These are phyloP conservation scores for Cladophialophora immunda DNA, from an alignment of 2,329 filamentous ascomycete species.

Conservation along the genomic window DNA sequence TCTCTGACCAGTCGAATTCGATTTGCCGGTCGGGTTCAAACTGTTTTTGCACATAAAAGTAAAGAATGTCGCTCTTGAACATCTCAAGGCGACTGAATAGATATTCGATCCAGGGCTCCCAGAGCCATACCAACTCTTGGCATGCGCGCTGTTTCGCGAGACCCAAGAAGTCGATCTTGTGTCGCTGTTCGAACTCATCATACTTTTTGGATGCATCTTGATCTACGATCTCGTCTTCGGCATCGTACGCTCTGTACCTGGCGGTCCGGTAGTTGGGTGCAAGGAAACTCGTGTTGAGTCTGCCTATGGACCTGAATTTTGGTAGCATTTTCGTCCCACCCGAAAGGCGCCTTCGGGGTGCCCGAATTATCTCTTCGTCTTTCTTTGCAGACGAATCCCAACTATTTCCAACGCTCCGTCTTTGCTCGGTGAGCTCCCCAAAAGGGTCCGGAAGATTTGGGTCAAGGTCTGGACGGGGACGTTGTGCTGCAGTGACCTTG, in stretches of 20 bases:
- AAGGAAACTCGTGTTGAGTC: constrained; percentile 36
- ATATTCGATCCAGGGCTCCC: constrained; percentile 31
- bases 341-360: constrained; percentile 11
- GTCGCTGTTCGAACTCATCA: constrained; percentile 29
- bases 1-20: neutral
- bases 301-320: constrained; percentile 39
- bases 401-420: constrained; percentile 4
- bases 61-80: constrained; percentile 24
- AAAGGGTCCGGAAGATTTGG: constrained; percentile 26
- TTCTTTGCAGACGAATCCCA: neutral
- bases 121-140: constrained; percentile 36
- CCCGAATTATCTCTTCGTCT: constrained; percentile 12
- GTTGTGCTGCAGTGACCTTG: constrained; percentile 15
- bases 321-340: constrained; percentile 26
- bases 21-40: constrained; percentile 22
- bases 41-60: constrained; percentile 23
- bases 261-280: constrained; percentile 37
- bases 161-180: constrained; percentile 31
- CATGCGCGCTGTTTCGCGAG: constrained; percentile 31
- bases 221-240: constrained; percentile 36
- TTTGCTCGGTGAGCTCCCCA: constrained; percentile 13
- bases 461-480: constrained; percentile 18
- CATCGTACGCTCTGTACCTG: constrained; percentile 38
- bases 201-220: constrained; percentile 33
- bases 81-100: constrained; percentile 24